Conservation (phyloP, 2,329 filamentous ascomycete genomes). For the Fusarium sp. region DNA sequence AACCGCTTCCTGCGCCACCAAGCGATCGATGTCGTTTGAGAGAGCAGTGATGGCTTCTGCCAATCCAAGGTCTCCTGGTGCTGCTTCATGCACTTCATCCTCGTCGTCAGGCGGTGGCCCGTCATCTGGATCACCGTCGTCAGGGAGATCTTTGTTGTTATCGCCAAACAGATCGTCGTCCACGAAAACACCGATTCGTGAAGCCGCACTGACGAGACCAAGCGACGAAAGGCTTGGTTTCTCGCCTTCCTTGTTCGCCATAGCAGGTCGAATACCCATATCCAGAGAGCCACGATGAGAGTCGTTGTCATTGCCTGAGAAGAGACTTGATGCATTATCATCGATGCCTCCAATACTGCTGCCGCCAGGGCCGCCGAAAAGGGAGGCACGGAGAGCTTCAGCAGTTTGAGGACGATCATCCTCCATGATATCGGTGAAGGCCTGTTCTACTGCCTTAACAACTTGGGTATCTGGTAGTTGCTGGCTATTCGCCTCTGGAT, state of each 20-base stretch:
- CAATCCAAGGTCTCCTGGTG: conserved; percentile 90
- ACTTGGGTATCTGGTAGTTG: conserved; percentile 76
- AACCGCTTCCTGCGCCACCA: conserved; percentile 86
- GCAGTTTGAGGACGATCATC: conserved; percentile 71
- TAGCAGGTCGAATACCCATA: conserved; percentile 43
- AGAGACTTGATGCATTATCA: conserved; percentile 56
- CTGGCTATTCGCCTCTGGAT: conserved; percentile 66
- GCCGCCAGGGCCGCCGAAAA: conserved; percentile 59
- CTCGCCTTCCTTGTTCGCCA: conserved; percentile 56
- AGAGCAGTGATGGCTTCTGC: conserved; percentile 90
- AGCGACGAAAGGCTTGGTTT: conserved; percentile 92
- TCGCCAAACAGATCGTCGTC: conserved; percentile 94
- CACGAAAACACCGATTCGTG: conserved; percentile 89
- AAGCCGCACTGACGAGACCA: conserved; percentile 86
- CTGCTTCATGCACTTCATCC: conserved; percentile 91
- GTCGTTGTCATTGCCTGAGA: conserved; percentile 63
- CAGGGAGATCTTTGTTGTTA: conserved; percentile 84
- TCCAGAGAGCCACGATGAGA: conserved; percentile 72
- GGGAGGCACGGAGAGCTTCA: conserved; percentile 70
- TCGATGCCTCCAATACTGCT: conserved; percentile 37
- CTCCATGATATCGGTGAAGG: conserved; percentile 90
- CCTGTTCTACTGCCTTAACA: conserved; percentile 91
- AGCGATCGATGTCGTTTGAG: conserved; percentile 89
- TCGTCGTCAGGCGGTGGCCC: conserved; percentile 66
- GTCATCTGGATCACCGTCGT: conserved; percentile 76